Percentiles rank a stretch among this genome's conserved stretches.
These are phyloP conservation scores for Pichia sp. DNA, from an alignment of 1,139 yeast genomes.

Conservation along the genomic window DNA sequence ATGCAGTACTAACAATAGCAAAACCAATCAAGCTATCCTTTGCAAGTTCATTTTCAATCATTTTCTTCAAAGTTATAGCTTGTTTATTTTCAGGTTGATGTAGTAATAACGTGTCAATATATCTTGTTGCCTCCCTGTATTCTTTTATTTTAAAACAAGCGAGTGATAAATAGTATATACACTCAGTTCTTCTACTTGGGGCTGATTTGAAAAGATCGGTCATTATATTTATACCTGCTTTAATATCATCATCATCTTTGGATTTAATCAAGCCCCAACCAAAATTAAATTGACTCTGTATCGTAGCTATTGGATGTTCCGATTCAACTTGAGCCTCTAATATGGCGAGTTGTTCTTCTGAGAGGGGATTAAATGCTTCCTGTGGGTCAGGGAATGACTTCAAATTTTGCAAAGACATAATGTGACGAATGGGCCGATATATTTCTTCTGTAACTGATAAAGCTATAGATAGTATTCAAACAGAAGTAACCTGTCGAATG, in stretches of 20 bases:
- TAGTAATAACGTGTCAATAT: conserved; percentile 66
- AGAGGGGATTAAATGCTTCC: conserved; percentile 47
- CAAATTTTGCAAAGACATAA: conserved; percentile 12
- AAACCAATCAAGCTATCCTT: conserved; percentile 83
- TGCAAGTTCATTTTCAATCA: conserved; percentile 80
- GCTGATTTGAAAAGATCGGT: conserved; percentile 70
- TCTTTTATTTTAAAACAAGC: conserved; percentile 90
- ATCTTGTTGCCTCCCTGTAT: conserved; percentile 76
- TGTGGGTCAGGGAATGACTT: conserved; percentile 25
- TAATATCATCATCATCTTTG: conserved; percentile 47
- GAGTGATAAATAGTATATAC: conserved; percentile 77
- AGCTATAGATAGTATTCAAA: not conserved
- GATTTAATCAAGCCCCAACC: conserved; percentile 95
- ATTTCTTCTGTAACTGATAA: not conserved
- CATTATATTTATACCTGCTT: conserved; percentile 71
- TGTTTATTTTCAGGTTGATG: conserved; percentile 72
- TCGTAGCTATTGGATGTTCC: conserved; percentile 73
- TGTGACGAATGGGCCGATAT: not conserved
- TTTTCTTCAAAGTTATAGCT: conserved; percentile 43
- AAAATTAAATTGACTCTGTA: conserved; percentile 84
- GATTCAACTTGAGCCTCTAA: conserved; percentile 70
- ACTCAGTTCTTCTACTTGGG: conserved; percentile 81
- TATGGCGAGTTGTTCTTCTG: conserved; percentile 67
- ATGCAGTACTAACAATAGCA: conserved; percentile 76
- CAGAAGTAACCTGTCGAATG: not conserved